Evolutionary conservation across 345 rosid genomes (phyloP).

Genomic region (Acer campestre): DNA sequence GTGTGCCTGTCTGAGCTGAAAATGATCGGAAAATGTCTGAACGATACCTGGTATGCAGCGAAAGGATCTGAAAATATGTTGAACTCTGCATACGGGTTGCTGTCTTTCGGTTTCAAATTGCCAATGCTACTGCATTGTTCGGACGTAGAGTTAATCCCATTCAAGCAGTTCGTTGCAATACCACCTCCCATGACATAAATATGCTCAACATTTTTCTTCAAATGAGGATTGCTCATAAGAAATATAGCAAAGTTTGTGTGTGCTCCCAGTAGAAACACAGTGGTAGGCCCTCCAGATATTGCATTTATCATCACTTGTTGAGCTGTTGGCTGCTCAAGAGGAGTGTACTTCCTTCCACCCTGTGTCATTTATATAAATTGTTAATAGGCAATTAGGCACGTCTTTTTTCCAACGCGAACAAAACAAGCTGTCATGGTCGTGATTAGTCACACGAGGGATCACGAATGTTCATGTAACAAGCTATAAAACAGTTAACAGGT

Average conservation of each 20-base stretch:
- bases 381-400: too few species aligned
- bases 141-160: not conserved
- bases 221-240: constrained; percentile 29
- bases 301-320: constrained; percentile 26
- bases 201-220: constrained; percentile 30
- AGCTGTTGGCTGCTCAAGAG: constrained; percentile 27
- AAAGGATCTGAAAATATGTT: constrained; percentile 31
- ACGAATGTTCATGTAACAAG: not conserved
- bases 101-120: constrained; percentile 10
- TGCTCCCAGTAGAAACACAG: constrained; percentile 23
- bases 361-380: not conserved
- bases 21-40: not conserved
- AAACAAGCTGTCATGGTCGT: too few species aligned
- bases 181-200: constrained; percentile 35
- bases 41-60: constrained; percentile 27
- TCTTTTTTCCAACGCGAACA: too few species aligned
- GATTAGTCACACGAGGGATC: too few species aligned
- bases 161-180: constrained; percentile 9
- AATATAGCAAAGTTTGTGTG: constrained; percentile 30
- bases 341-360: constrained; percentile 32
- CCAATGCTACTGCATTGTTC: constrained; percentile 7
- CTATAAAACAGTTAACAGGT: too few species aligned
- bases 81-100: constrained; percentile 34
- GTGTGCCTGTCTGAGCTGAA: not conserved
- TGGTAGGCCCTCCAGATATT: constrained; percentile 28